phyloP scores from a whole-genome alignment of 176 grass and related monocot species.

The Guadua angustifolia region DNA sequence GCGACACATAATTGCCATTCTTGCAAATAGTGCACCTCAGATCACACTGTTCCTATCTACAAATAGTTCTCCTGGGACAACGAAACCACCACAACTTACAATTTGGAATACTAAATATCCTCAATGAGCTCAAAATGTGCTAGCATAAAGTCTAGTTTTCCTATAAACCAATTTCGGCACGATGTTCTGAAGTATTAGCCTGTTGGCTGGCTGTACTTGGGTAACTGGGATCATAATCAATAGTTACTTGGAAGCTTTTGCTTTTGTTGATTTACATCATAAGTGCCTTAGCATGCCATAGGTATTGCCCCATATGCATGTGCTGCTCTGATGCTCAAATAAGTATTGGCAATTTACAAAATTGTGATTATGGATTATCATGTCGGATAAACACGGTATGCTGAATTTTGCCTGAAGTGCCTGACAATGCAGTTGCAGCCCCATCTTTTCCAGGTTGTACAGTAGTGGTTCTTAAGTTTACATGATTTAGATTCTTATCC shows the following conservation, averaged over 20 bases:
- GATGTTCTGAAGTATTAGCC: background rate
- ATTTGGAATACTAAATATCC: background rate
- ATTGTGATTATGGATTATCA: background rate
- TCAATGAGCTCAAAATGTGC: constrained; percentile 11
- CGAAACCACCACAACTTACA: background rate
- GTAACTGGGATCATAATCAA: background rate
- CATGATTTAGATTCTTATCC: constrained; percentile 12
- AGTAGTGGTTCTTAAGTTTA: background rate
- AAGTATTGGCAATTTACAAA: background rate
- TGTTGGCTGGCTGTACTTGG: background rate
- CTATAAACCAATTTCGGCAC: background rate
- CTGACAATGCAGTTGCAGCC: background rate
- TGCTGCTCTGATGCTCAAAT: background rate
- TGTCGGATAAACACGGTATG: background rate
- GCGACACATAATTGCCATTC: background rate
- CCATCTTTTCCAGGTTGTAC: background rate
- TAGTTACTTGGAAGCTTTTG: constrained; percentile 7
- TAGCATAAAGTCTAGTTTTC: background rate
- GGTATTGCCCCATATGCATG: constrained; percentile 5
- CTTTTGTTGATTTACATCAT: background rate
- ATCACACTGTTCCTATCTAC: background rate
- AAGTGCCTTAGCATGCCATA: background rate
- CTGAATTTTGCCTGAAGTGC: background rate
- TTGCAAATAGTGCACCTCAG: constrained; percentile 22
- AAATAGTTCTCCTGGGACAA: constrained; percentile 11